Base-by-base conservation (phyloP, 2,329 filamentous ascomycete species). In the Metarhizium robertsii region DNA sequence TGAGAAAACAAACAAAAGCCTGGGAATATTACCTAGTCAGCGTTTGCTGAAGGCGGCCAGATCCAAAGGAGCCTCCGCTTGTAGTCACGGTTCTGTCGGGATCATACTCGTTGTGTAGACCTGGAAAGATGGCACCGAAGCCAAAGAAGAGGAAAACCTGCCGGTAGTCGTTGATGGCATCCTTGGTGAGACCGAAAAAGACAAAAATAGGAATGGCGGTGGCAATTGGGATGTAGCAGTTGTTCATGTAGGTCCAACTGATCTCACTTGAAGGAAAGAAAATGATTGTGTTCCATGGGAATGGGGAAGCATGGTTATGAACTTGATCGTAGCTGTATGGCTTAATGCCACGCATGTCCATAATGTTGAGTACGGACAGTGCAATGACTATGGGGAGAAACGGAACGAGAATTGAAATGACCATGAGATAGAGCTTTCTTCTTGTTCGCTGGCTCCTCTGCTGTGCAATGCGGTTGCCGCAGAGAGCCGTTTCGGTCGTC, bases 131-230 rank as follows among this genome's bases (percentile, higher is more conserved):
- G 30, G 58, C 67, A 34, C 73, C 76, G 1, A 80, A 61, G 0
- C 78, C 75, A 30, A 76, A 2, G 7, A 57, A 59, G 6, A 79
- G 61, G 6, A 76, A 61, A 6, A 64, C 60, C 1, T 59, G 53
- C 20, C 78, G 71, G 64, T 83, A 83, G 53, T 69, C 69, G 55
- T 78, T 78, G 57, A 75, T 67, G 11, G 78, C 77, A 34, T 83
- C 79, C 30, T 71, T 72, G n/a, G 77, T 80, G 56, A 74, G 74
- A 49, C 81, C 80, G 55, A 83, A 84, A 65, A 80, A 81, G 34
- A 74, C 46, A 46, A 82, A 77, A 50, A 83, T 71, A 50, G 75
- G 71, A 1, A 78, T 61, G 4, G 72, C 68, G 2, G 77, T 74
- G 2, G 78, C 52, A 53, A 80, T 76, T 25, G 73, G 59, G 20